A percentile compares a stretch with the other conserved stretches of the same genome.
phyloP scores from a whole-genome alignment of 768 basidiomycete species.

The Boletus subcaerulescens region DNA sequence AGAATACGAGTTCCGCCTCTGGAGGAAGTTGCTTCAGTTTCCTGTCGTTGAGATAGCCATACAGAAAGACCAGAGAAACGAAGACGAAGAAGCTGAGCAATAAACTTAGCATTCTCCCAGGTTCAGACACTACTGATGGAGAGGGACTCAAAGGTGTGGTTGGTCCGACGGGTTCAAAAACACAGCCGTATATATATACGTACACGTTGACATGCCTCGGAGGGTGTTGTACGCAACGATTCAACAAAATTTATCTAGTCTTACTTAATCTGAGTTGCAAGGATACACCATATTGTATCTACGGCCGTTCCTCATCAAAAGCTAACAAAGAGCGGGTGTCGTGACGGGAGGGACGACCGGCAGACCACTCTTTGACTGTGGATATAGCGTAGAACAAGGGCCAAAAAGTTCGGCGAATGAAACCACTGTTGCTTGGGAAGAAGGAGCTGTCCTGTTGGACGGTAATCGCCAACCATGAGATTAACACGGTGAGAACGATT shows the following conservation, averaged over 20 bases:
- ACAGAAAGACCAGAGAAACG: slow-evolving; percentile 26
- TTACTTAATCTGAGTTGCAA: too few relatives aligned
- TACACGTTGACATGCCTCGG: background rate
- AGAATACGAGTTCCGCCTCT: slow-evolving; percentile 42
- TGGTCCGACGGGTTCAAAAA: too few relatives aligned
- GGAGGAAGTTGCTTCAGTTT: slow-evolving; percentile 50
- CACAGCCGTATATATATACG: background rate
- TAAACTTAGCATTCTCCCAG: slow-evolving; percentile 16
- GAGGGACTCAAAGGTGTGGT: background rate
- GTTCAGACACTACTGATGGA: background rate
- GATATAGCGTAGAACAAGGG: slow-evolving; percentile 15
- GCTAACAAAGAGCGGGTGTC: background rate
- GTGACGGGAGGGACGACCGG: background rate
- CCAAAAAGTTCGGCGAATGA: slow-evolving; percentile 19
- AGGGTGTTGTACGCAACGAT: background rate
- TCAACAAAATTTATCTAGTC: too few relatives aligned
- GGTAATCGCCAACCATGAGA: slow-evolving; percentile 53
- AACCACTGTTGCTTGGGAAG: slow-evolving; percentile 1
- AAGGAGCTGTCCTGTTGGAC: slow-evolving; percentile 36
- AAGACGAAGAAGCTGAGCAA: slow-evolving; percentile 7
- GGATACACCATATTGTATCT: background rate
- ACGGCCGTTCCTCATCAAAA: background rate
- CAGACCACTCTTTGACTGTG: background rate
- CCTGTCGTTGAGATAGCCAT: slow-evolving; percentile 51
- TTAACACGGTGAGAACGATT: slow-evolving; percentile 44